Conservation (phyloP, 2,329 filamentous ascomycete genomes). For the Calonectria naviculata region DNA sequence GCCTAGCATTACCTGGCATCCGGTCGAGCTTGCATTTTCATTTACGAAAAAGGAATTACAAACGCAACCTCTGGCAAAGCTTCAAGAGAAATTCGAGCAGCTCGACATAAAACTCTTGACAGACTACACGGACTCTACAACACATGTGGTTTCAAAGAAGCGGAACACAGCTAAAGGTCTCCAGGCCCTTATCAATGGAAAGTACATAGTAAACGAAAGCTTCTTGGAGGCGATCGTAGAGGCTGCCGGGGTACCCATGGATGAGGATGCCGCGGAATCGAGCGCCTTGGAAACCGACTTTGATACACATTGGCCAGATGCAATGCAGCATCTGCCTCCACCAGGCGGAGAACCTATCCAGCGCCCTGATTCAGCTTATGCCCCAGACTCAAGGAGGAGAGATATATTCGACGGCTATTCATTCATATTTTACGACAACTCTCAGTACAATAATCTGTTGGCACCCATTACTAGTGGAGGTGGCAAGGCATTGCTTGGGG, state of each 20-base stretch:
- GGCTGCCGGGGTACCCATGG: slow-evolving; percentile 62
- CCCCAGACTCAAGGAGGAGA: slow-evolving; percentile 72
- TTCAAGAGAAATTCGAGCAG: slow-evolving; percentile 77
- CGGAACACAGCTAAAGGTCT: slow-evolving; percentile 90
- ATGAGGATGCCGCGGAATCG: slow-evolving; percentile 59
- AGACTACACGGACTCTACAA: slow-evolving; percentile 79
- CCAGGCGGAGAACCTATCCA: slow-evolving; percentile 80
- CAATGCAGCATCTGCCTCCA: slow-evolving; percentile 77
- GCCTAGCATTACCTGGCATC: slow-evolving; percentile 80
- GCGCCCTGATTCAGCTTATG: slow-evolving; percentile 75
- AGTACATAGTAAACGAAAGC: slow-evolving; percentile 77
- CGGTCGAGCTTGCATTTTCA: slow-evolving; percentile 84
- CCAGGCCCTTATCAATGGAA: slow-evolving; percentile 85
- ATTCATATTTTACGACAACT: slow-evolving; percentile 84
- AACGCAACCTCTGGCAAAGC: slow-evolving; percentile 69
- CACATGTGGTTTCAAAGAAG: slow-evolving; percentile 89
- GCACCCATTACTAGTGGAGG: slow-evolving; percentile 81
- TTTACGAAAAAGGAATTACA: slow-evolving; percentile 78
- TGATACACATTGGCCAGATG: slow-evolving; percentile 80
- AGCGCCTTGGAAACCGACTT: slow-evolving; percentile 82
- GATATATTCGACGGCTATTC: slow-evolving; percentile 88
- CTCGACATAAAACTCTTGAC: slow-evolving; percentile 89
- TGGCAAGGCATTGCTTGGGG: slow-evolving; percentile 81
- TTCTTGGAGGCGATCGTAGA: slow-evolving; percentile 80
- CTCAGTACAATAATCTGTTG: slow-evolving; percentile 81